These are phyloP conservation scores for Solanum paucissectum DNA, from an alignment of 257 asterid species.

Conservation along the genomic window DNA sequence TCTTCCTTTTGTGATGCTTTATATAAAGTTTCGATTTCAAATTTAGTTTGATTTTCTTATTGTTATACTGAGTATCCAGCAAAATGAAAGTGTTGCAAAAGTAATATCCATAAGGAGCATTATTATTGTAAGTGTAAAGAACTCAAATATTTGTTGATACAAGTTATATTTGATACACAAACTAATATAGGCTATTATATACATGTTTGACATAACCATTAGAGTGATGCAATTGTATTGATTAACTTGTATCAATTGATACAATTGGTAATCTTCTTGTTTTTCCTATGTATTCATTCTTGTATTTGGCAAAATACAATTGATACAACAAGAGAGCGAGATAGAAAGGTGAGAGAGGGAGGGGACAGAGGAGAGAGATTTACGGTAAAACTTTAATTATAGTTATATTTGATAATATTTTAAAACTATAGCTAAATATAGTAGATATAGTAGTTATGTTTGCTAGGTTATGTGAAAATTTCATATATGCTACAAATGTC, in stretches of 20 bases:
- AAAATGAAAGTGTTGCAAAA: not conserved
- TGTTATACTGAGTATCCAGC: not conserved
- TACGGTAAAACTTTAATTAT: no score
- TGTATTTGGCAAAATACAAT: not conserved
- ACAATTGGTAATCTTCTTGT: no score
- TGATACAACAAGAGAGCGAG: not conserved
- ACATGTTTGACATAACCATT: no score
- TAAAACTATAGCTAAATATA: no score
- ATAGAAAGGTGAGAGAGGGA: not conserved
- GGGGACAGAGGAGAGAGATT: not conserved
- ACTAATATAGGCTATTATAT: not conserved
- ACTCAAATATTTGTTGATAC: not conserved
- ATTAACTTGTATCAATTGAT: no score
- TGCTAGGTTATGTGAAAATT: not conserved
- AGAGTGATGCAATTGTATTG: not conserved
- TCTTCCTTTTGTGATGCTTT: not conserved
- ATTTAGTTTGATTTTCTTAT: no score
- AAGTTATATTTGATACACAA: not conserved
- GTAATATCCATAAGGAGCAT: not conserved
- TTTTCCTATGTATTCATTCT: not conserved
- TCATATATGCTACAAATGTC: not conserved
- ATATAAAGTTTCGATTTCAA: no score
- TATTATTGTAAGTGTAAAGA: not conserved
- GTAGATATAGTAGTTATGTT: not conserved
- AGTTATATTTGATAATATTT: not conserved